These are phyloP conservation scores for Jacaranda copaia DNA, from an alignment of 257 asterid species.

Conservation along the genomic window DNA sequence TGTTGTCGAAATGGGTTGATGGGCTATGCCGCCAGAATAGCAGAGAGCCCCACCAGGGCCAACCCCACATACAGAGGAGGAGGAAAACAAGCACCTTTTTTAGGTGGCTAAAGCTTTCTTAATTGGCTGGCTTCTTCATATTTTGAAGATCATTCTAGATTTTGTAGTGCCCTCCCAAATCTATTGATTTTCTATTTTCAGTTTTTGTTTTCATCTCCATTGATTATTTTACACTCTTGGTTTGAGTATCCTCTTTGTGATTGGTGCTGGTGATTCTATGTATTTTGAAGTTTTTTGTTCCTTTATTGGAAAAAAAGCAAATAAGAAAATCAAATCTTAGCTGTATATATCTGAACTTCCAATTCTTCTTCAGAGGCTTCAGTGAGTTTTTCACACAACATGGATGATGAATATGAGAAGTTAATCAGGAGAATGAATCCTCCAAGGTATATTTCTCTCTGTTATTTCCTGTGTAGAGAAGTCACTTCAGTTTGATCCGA, in stretches of 20 bases:
- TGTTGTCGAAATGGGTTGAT: conserved; percentile 41
- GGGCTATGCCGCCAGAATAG: conserved; percentile 37
- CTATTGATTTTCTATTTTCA: conserved; percentile 35
- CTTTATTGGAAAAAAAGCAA: conserved; percentile 16
- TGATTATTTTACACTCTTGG: conserved; percentile 44
- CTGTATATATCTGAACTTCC: conserved; percentile 33
- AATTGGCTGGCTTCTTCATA: conserved; percentile 44
- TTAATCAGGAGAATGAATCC: conserved; percentile 94
- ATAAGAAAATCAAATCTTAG: conserved; percentile 32
- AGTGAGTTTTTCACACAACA: conserved; percentile 62
- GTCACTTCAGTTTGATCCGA: background rate
- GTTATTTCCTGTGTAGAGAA: background rate
- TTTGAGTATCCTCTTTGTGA: conserved; percentile 52
- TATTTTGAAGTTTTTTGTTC: conserved; percentile 29
- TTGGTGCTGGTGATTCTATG: conserved; percentile 52
- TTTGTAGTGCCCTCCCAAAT: conserved; percentile 44
- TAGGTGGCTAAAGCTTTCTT: conserved; percentile 43
- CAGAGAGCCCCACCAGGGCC: conserved; percentile 50
- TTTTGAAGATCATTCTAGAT: conserved; percentile 42
- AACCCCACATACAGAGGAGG: conserved; percentile 46
- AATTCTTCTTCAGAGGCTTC: conserved; percentile 53
- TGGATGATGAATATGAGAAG: conserved; percentile 96
- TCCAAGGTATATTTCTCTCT: conserved; percentile 58
- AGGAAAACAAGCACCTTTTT: conserved; percentile 38
- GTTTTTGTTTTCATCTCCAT: conserved; percentile 23